These are phyloP conservation scores for Agarophyton chilense DNA, from an alignment of 23 red algal genomes.

Conservation along the genomic window DNA sequence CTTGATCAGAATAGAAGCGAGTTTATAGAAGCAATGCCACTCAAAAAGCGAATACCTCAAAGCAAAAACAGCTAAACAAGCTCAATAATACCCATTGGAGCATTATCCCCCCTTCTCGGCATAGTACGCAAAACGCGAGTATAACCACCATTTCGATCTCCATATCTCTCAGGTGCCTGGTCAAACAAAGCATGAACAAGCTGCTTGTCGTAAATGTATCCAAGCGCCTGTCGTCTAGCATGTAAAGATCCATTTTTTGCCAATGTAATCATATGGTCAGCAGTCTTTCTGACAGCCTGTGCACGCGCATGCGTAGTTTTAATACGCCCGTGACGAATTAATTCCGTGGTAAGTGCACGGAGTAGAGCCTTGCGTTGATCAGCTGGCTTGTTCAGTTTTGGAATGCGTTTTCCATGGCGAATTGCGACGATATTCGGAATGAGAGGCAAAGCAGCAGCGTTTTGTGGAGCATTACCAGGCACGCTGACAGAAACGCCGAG, in stretches of 20 bases:
- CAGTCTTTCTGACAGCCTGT: constrained; percentile 77
- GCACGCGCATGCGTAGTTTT: constrained; percentile 85
- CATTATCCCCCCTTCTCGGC: constrained; percentile 96
- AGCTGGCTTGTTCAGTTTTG: constrained; percentile 93
- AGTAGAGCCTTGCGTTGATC: constrained; percentile 98
- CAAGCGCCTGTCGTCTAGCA: constrained; percentile 94
- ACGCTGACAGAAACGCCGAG: not conserved
- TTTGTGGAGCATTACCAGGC: not conserved
- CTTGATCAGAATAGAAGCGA: too few species aligned
- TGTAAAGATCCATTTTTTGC: constrained; percentile 88
- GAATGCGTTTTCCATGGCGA: constrained; percentile 84
- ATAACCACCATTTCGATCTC: constrained; percentile 91
- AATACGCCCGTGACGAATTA: constrained; percentile 97
- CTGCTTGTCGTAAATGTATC: constrained; percentile 97
- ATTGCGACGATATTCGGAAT: constrained; percentile 39
- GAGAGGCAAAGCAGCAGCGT: not conserved
- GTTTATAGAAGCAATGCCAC: not conserved
- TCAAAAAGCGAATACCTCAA: not conserved
- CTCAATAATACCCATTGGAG: constrained; percentile 91
- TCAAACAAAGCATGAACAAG: constrained; percentile 98
- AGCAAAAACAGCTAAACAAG: constrained; percentile 73
- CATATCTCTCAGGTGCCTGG: constrained; percentile 90
- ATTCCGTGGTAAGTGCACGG: constrained; percentile 95
- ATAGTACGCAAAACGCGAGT: constrained; percentile 85
- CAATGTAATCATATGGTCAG: constrained; percentile 92